Evolutionary conservation across 345 rosid species (phyloP), one percentile per base, ranked within the genome.

Genomic region (Gossypioides kirkii): DNA sequence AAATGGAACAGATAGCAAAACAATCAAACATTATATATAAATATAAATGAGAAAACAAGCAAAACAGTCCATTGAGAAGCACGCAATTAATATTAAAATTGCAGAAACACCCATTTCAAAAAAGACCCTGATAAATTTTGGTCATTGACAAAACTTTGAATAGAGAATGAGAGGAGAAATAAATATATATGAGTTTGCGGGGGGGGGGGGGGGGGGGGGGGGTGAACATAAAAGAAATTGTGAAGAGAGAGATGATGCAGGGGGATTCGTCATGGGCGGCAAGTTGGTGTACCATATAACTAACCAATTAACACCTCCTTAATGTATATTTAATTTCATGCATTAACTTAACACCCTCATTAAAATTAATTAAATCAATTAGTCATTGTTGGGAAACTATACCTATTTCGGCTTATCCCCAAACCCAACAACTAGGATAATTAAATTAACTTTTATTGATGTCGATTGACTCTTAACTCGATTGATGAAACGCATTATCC

Each of bases 51-150:
- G 3, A 54, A 70, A 11, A 11, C 73, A 54, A 70, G 63, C 52
- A 55, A 71, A 71, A 41, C 74, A 71, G 38, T 14, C 59, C 72
- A 50, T 26, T 26, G 43, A 26, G 52, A 71, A 55, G 63, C 23
- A 54, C 74, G 22, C 36, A 43, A 50, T 9, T 32, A 55, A 18
- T 70, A 55, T 42, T 4, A 71, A 23, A 11, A 55, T 16, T 38
- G 22, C 28, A 17, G 26, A 58, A n/a, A 72, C 18, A 50, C 60
- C 20, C 47, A n/a, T 68, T 68, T 25, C 59, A 47, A 36, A 58
- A 73, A 6, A 32, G 7, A 6, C 38, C 36, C 61, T 45, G 18
- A 36, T 63, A 20, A 50, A 8, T 73, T 47, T 47, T 49, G 18
- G 4, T 17, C 23, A 47, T 49, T 52, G 70, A 62, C 49, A 32